A percentile compares a stretch with the other conserved stretches of the same genome.
These are phyloP conservation scores for Clitocybe nebularis DNA, from an alignment of 1,284 basidiomycete species.

Conservation along the genomic window DNA sequence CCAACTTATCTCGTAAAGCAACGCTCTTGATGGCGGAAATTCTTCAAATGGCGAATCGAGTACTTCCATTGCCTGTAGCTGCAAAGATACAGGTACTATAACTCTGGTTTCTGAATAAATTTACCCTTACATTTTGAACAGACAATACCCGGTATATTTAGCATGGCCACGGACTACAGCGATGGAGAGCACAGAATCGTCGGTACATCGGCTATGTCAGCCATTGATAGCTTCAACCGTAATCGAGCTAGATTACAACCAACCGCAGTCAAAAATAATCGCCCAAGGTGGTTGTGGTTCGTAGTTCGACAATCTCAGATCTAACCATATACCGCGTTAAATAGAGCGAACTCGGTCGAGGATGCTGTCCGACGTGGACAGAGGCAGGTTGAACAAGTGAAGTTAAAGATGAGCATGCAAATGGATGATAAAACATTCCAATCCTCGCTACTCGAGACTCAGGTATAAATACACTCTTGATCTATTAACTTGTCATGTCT, in stretches of 20 bases:
- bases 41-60: conserved; percentile 82
- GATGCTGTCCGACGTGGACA: conserved; percentile 87
- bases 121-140: conserved; percentile 27
- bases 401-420: conserved; percentile 85
- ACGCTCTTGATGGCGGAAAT: conserved; percentile 92
- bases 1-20: conserved; percentile 78
- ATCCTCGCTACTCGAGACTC: conserved; percentile 76
- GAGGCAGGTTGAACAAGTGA: conserved; percentile 86
- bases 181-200: conserved; percentile 74
- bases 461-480: conserved; percentile 43
- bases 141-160: conserved; percentile 85
- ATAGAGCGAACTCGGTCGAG: conserved; percentile 81
- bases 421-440: conserved; percentile 93
- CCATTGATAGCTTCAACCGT: conserved; percentile 90
- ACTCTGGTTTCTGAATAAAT: not conserved
- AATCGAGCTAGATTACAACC: conserved; percentile 70
- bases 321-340: no score
- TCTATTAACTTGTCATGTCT: conserved; percentile 7
- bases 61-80: conserved; percentile 82
- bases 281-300: conserved; percentile 54
- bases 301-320: no score
- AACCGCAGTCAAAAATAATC: conserved; percentile 43
- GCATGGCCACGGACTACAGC: conserved; percentile 75
- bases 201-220: conserved; percentile 81
- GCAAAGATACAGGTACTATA: conserved; percentile 73